A percentile compares a stretch with the other conserved stretches of the same genome.
These are phyloP conservation scores for Termitomyces sp. DNA, from an alignment of 768 basidiomycete genomes.

Conservation along the genomic window DNA sequence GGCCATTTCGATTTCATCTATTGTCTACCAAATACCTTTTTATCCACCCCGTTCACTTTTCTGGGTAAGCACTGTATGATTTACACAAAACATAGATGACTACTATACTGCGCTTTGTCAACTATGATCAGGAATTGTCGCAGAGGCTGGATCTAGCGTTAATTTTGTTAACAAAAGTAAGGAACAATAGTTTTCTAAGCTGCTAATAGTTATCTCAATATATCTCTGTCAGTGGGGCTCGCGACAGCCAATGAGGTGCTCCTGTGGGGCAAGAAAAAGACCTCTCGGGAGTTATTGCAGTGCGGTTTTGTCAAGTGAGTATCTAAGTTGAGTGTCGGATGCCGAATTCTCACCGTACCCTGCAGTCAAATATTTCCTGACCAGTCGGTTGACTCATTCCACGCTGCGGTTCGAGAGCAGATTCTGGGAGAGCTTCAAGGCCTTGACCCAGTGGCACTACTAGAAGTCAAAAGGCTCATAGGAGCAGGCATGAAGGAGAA, in stretches of 20 bases:
- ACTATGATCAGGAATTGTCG: constrained; percentile 43
- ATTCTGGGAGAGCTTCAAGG: constrained; percentile 50
- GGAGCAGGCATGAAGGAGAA: constrained; percentile 52
- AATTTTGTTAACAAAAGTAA: constrained; percentile 62
- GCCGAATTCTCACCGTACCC: background rate
- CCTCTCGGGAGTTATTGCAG: constrained; percentile 47
- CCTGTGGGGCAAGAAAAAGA: constrained; percentile 63
- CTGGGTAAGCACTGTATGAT: constrained; percentile 29
- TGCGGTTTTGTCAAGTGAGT: constrained; percentile 63
- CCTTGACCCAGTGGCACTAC: constrained; percentile 49
- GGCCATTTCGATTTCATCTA: constrained; percentile 77
- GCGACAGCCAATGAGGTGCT: constrained; percentile 68
- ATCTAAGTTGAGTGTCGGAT: no score
- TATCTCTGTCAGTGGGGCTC: constrained; percentile 48
- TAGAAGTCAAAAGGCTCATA: constrained; percentile 48
- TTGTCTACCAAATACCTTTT: constrained; percentile 51
- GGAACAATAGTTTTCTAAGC: constrained; percentile 11
- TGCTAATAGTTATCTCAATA: background rate
- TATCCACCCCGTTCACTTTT: constrained; percentile 65
- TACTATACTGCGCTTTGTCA: background rate
- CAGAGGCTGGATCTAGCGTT: constrained; percentile 67
- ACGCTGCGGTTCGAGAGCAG: constrained; percentile 40
- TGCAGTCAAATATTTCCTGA: constrained; percentile 54
- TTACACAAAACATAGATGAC: constrained; percentile 12
- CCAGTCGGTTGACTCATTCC: constrained; percentile 47